Evolutionary conservation across 2,329 filamentous ascomycete species (phyloP), one percentile per base, ranked within the genome.

Genomic region (Microdochium bolleyi): DNA sequence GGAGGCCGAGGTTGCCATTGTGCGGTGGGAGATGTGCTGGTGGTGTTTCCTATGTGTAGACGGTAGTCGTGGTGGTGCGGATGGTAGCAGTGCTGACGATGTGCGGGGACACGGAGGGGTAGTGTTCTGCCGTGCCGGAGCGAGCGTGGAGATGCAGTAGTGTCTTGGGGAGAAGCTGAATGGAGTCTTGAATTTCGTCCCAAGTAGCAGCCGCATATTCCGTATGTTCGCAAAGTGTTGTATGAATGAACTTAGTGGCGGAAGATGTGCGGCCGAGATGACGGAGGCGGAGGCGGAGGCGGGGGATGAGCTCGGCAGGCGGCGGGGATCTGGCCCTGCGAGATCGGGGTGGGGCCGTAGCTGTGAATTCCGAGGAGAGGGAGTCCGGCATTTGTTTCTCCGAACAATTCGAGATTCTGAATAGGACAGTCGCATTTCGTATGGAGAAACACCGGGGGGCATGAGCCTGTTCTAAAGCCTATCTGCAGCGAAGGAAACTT

Each of bases 91-190:
- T 48, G 21, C 4, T 24, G 27, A 11, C 27, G 27, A 30, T 5
- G 27, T 30, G 27, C 27, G 11, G 27, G 11, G 27, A 30, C 11
- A 11, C 9, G 14, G 38, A 8, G 21, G 38, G 7, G 38, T 22
- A 44, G 38, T 44, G n/a, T 9, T n/a, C 5, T 16, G 34, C n/a
- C 11, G 34, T 38, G 34, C 34, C n/a, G 13, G 34, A 38, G 34
- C 34, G 11, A 14, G 13, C n/a, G 14, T 5, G 34, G 13, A 38
- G n/a, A 19, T 4, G n/a, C 7, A 38, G 34, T 14, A 14, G 52
- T 24, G 30, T 52, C 27, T 49, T 50, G 50, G 55, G 19, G 49
- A 62, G 53, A 19, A 54, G 58, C n/a, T 41, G 53, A 41, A 5
- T 5, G 34, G 13, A 16, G 34, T 5, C 7, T 38, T 14, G 4